These are phyloP conservation scores for Psilocybe cubensis DNA, from an alignment of 768 basidiomycete genomes.

Conservation along the genomic window DNA sequence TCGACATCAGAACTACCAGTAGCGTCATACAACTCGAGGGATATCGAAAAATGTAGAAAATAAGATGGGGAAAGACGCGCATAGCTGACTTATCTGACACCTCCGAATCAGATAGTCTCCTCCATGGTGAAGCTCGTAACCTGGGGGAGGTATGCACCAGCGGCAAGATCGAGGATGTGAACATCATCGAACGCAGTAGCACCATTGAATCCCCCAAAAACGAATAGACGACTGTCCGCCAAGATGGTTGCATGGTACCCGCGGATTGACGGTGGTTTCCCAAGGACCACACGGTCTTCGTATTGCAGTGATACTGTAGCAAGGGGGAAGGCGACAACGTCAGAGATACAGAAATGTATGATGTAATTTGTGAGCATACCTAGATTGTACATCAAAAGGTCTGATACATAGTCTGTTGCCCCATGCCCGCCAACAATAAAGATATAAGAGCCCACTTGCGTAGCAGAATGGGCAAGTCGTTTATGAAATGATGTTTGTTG, in stretches of 20 bases:
- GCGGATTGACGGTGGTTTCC: slow-evolving; percentile 70
- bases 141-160: slow-evolving; percentile 87
- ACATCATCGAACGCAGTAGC: slow-evolving; percentile 85
- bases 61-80: not conserved
- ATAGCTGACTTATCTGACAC: not conserved
- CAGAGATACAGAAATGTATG: not conserved
- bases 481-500: slow-evolving; percentile 46
- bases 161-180: slow-evolving; percentile 83
- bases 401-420: slow-evolving; percentile 69
- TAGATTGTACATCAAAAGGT: slow-evolving; percentile 85
- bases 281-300: slow-evolving; percentile 70
- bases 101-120: not conserved
- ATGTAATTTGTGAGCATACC: slow-evolving; percentile 48
- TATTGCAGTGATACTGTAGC: slow-evolving; percentile 79
- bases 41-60: not conserved
- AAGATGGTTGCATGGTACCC: slow-evolving; percentile 87
- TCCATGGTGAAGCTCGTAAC: slow-evolving; percentile 78
- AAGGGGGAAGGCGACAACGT: not conserved
- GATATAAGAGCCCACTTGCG: slow-evolving; percentile 90
- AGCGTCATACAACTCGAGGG: not conserved
- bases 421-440: slow-evolving; percentile 92
- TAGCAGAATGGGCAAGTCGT: slow-evolving; percentile 83
- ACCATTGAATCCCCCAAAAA: slow-evolving; percentile 91
- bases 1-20: too few species aligned
- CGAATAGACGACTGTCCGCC: slow-evolving; percentile 82